Evolutionary conservation across 2,329 filamentous ascomycete species (phyloP), one percentile per base, ranked within the genome.

Genomic region (Fusarium longipes): DNA sequence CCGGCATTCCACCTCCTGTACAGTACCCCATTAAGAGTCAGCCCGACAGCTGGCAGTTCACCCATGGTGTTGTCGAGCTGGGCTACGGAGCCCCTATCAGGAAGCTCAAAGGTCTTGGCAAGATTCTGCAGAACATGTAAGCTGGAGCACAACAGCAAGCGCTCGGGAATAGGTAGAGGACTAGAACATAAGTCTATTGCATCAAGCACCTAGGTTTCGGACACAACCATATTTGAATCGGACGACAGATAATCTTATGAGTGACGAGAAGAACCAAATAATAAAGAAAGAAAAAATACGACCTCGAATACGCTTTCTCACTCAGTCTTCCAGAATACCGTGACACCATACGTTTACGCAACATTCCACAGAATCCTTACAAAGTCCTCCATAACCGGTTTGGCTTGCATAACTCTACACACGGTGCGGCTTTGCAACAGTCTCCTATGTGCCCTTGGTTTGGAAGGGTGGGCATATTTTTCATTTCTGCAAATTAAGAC

Each of bases 11-110:
- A 4, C 84, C 85, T 2, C 87, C 91, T 7, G 86, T 97, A 70
- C 89, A 90, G 74, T 97, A 98, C 77, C 95, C 96, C 3, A 88
- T 99, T 17, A 76, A 77, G 17, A 86, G 88, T 74, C 88, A 89
- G 60, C 79, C 81, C 39, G 81, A 82, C 50, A 89, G 87, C n/a
- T 93, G 88, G 87, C 80, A 84, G 56, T 91, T 91, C 72, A 83
- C 85, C 2, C 84, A 81, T 65, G 87, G 86, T 1, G 82, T 91
- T 8, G 83, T 90, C 12, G 84, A 87, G 59, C 62, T 90, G 17
- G 88, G 88, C 11, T 90, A 91, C 72, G 87, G 83, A 8, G 57
- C 75, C 61, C 20, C 59, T 6, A 61, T 48, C 2, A 78, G 76
- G 22, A 84, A 83, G 76, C 50, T 78, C 20, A 70, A 73, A 50